phyloP scores from a whole-genome alignment of 306 rosid species.

The Ormosia emarginata region DNA sequence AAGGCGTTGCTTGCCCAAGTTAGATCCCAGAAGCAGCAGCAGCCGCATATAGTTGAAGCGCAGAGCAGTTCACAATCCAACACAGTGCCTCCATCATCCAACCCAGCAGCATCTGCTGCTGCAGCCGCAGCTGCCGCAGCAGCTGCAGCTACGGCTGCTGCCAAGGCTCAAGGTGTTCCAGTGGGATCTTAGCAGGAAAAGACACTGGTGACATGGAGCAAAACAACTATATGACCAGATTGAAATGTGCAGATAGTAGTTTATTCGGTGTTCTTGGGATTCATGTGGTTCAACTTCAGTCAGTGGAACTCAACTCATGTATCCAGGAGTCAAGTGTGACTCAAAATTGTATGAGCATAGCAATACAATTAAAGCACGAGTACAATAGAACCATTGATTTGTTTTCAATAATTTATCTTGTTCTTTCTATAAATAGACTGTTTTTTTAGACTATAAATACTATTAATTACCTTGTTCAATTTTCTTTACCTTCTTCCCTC shows the following conservation, averaged over 20 bases:
- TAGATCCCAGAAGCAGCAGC: slow-evolving; percentile 42
- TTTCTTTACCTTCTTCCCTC: neutral
- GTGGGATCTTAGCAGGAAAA: slow-evolving; percentile 52
- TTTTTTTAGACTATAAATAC: neutral
- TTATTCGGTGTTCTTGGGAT: slow-evolving; percentile 20
- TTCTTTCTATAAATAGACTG: neutral
- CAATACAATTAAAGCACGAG: neutral
- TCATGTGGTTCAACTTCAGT: neutral
- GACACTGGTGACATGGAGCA: neutral
- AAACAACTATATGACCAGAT: neutral
- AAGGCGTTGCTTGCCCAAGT: slow-evolving; percentile 54
- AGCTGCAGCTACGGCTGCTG: slow-evolving; percentile 68
- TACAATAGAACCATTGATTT: neutral
- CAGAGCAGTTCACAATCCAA: slow-evolving; percentile 56
- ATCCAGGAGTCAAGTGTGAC: slow-evolving; percentile 17
- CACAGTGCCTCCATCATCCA: slow-evolving; percentile 56
- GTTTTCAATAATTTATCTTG: neutral
- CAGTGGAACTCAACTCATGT: slow-evolving; percentile 20
- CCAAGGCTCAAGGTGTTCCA: slow-evolving; percentile 57
- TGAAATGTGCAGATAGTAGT: slow-evolving; percentile 53
- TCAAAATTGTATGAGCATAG: neutral
- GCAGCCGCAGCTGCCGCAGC: slow-evolving; percentile 64
- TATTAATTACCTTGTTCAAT: neutral
- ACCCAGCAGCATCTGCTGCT: slow-evolving; percentile 61
- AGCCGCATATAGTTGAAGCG: slow-evolving; percentile 30